These are phyloP conservation scores for Salix purpurea DNA, from an alignment of 345 rosid species.

Conservation along the genomic window DNA sequence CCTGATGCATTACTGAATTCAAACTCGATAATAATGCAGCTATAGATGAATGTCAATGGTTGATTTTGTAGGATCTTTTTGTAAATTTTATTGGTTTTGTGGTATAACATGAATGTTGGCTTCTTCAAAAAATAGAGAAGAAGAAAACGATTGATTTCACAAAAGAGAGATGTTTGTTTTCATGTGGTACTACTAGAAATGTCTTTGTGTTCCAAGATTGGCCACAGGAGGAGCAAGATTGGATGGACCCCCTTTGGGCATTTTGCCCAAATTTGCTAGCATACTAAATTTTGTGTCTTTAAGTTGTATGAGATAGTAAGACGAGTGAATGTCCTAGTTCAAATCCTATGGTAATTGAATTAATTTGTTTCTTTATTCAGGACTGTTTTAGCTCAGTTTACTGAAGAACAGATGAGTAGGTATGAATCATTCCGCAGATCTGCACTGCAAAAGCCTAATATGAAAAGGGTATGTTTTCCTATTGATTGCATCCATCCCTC, in stretches of 20 bases:
- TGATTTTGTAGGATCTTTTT: not conserved
- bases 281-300: not conserved
- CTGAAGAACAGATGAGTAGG: conserved; percentile 77
- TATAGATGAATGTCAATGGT: not conserved
- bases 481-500: not conserved
- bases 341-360: not conserved
- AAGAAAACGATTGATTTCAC: not conserved
- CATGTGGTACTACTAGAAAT: not conserved
- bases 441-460: conserved; percentile 86
- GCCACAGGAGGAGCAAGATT: not conserved
- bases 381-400: conserved; percentile 73
- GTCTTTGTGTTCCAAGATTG: not conserved
- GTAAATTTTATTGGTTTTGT: not conserved
- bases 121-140: not conserved
- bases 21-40: not conserved
- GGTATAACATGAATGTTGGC: not conserved
- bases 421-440: conserved; percentile 94
- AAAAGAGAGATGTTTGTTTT: not conserved
- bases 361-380: conserved; percentile 26
- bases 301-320: not conserved
- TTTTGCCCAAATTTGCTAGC: not conserved
- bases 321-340: not conserved
- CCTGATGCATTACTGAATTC: not conserved
- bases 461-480: conserved; percentile 64
- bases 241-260: too few species aligned